Evolutionary conservation across 2,329 filamentous ascomycete species (phyloP).

Genomic region (Chaetomiaceae sp.): DNA sequence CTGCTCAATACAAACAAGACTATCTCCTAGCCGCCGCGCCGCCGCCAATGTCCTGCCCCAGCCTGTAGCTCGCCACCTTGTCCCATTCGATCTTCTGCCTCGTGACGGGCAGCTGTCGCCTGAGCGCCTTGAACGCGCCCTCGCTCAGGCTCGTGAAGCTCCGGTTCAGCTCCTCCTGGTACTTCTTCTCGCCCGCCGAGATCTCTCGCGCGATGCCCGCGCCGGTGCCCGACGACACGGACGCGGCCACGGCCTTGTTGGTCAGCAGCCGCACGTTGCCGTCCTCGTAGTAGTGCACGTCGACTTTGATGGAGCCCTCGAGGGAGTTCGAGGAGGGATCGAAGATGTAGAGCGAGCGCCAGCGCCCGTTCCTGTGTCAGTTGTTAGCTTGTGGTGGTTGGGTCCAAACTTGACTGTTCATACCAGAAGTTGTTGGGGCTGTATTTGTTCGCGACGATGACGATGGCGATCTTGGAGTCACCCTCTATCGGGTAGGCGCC

Average conservation of each 20-base stretch:
- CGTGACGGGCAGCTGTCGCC: slow-evolving; percentile 90
- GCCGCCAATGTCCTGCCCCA: slow-evolving; percentile 74
- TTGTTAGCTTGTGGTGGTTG: neutral
- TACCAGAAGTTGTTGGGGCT: slow-evolving; percentile 97
- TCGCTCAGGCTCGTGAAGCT: slow-evolving; percentile 86
- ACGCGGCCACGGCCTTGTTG: slow-evolving; percentile 64
- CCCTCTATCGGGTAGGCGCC: slow-evolving; percentile 77
- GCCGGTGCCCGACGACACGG: slow-evolving; percentile 56
- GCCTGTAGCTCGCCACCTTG: slow-evolving; percentile 86
- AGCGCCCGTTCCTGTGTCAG: slow-evolving; percentile 75
- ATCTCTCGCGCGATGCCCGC: slow-evolving; percentile 72
- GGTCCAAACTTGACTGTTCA: slow-evolving; percentile 15
- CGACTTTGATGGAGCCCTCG: slow-evolving; percentile 78
- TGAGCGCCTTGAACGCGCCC: slow-evolving; percentile 87
- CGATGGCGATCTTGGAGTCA: slow-evolving; percentile 68
- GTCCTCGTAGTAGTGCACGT: slow-evolving; percentile 99
- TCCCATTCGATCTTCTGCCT: slow-evolving; percentile 99
- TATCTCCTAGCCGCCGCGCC: slow-evolving; percentile 53
- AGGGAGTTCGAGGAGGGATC: slow-evolving; percentile 62
- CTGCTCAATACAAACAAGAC: too few species aligned
- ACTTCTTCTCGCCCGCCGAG: slow-evolving; percentile 75
- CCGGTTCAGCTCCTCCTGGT: slow-evolving; percentile 91
- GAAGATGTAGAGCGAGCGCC: slow-evolving; percentile 82
- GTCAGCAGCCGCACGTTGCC: slow-evolving; percentile 92
- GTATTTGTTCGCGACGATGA: slow-evolving; percentile 94